Base-by-base conservation (phyloP, 768 basidiomycete species). In the Naganishia vishniacii region DNA sequence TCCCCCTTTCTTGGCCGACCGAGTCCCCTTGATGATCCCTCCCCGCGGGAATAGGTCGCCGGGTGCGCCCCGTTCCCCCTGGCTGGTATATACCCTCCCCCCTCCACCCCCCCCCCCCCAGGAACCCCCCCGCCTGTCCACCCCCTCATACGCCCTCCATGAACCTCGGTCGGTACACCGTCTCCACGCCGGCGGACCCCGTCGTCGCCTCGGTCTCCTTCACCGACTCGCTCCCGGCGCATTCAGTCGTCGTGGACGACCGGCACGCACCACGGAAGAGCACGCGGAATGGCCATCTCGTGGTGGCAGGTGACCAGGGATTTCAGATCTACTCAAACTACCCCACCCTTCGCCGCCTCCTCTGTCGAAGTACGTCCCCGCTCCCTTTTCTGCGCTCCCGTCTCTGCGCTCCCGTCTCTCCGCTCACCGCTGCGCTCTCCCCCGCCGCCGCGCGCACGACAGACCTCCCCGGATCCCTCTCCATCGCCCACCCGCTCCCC, bases 231-330 rank as follows among this genome's bases (percentile, higher is more conserved):
- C 20, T 56, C 4, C 53, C 53, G 9, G 23, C 34, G 37, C 32
- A 11, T 41, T 34, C 20, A 5, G 20, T 9, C n/a, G 23, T 13
- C 11, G 26, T 29, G 20, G 20, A 26, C 23, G 53, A 34, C 18
- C 12, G 26, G 53, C 34, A 26, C 20, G 6, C 20, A 20, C 37
- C 11, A 80, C 40, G 91, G 92, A 37, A 91, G 92, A 3, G 94
- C 91, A 28, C 91, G 91, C 18, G 92, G 92, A n/a, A 95, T 92
- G 62, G 79, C 71, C 64, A 80, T 79, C 69, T 84, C 84, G 63
- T 88, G 87, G 12, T 59, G 23, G 29, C 45, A 31, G 37, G 64
- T 9, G 58, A 65, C 16, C 25, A 63, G 32, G 62, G 62, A 32
- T 63, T 51, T 32, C 25, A 37, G n/a, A 32, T 63, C 3, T 63